These are phyloP conservation scores for Fusarium transvaalense DNA, from an alignment of 2,329 filamentous ascomycete genomes.

Conservation along the genomic window DNA sequence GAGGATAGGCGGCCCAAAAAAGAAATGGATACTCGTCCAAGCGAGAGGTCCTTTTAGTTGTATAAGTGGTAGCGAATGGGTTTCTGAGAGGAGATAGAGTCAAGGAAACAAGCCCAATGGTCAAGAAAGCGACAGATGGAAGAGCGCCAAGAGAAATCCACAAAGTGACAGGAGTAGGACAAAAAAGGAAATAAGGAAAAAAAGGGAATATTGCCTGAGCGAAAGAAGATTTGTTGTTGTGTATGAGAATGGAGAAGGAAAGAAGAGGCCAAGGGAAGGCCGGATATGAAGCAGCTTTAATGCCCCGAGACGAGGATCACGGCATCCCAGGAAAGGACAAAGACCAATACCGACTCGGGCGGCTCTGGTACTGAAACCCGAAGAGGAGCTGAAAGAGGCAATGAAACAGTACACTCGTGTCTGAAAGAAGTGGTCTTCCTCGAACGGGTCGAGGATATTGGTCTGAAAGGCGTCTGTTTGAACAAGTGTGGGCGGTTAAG, in stretches of 20 bases:
- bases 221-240: constrained; percentile 39
- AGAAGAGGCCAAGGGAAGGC: constrained; percentile 43
- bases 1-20: constrained; percentile 33
- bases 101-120: constrained; percentile 36
- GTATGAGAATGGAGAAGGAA: constrained; percentile 42
- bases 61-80: constrained; percentile 34
- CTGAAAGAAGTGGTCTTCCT: constrained; percentile 58
- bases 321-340: constrained; percentile 36
- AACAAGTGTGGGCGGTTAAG: constrained; percentile 48
- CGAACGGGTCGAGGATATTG: constrained; percentile 64
- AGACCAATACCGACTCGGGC: constrained; percentile 50
- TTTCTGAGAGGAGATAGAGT: constrained; percentile 22
- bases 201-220: constrained; percentile 34
- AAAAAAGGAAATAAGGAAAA: constrained; percentile 40
- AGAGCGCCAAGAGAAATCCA: constrained; percentile 48
- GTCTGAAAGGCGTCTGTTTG: constrained; percentile 63
- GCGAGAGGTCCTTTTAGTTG: constrained; percentile 26
- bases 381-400: constrained; percentile 47
- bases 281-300: constrained; percentile 53
- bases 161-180: constrained; percentile 36
- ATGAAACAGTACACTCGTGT: constrained; percentile 68
- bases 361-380: constrained; percentile 51
- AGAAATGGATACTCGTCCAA: constrained; percentile 38
- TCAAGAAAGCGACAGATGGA: constrained; percentile 45
- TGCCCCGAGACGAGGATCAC: constrained; percentile 44